Evolutionary conservation across 2,329 filamentous ascomycete genomes (phyloP).

Genomic region (Bipolaris bicolor): DNA sequence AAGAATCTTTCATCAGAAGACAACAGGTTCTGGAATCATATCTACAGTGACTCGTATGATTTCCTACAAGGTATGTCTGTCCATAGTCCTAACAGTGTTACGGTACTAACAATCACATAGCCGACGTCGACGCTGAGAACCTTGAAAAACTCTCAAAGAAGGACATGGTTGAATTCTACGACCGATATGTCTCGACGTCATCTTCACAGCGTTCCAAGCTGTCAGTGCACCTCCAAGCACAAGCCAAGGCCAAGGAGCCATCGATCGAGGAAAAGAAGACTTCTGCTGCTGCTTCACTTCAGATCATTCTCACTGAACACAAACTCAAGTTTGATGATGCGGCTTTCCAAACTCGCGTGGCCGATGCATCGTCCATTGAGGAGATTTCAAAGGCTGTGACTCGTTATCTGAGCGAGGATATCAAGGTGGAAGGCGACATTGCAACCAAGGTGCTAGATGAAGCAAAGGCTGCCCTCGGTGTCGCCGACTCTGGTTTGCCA

Average conservation of each 20-base stretch:
- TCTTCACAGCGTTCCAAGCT: constrained; percentile 81
- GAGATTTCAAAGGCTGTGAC: constrained; percentile 60
- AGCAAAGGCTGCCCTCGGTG: constrained; percentile 55
- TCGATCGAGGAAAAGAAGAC: constrained; percentile 52
- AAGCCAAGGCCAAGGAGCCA: constrained; percentile 57
- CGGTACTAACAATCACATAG: constrained; percentile 50
- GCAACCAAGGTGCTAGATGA: constrained; percentile 57
- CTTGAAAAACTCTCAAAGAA: constrained; percentile 77
- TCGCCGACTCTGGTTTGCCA: constrained; percentile 38
- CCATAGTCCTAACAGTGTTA: background rate
- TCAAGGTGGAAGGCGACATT: constrained; percentile 58
- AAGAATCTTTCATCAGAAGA: constrained; percentile 92
- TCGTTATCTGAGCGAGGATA: constrained; percentile 53
- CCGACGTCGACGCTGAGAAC: constrained; percentile 75
- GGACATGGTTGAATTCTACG: constrained; percentile 81
- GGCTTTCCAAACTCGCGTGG: constrained; percentile 53
- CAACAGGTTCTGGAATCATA: constrained; percentile 81
- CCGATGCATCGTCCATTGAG: constrained; percentile 53
- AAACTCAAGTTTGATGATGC: constrained; percentile 53
- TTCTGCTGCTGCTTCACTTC: constrained; percentile 44
- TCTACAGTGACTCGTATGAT: constrained; percentile 85
- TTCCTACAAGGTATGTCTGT: constrained; percentile 77
- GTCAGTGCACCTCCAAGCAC: constrained; percentile 81
- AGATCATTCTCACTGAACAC: constrained; percentile 55
- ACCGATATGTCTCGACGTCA: constrained; percentile 73